Evolutionary conservation across 306 rosid genomes (phyloP), one percentile per base, ranked within the genome.

Genomic region (Arachis hypogaea): DNA sequence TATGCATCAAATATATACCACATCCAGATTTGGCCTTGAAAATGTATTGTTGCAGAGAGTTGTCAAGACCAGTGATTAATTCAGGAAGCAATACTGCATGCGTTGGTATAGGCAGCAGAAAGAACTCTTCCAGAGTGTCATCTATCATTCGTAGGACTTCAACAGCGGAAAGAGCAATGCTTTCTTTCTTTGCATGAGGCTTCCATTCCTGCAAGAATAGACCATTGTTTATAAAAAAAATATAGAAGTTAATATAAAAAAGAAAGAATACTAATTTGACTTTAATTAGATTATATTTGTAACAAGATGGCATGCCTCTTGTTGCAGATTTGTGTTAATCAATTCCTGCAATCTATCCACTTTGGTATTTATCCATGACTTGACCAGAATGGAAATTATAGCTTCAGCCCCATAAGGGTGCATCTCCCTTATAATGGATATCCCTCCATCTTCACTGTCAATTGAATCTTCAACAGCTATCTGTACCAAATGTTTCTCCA

Each of bases 381-480:
- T 88, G 33, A 80, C 92, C 65, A 92, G 81, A 54, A 74, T 71
- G 45, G 82, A 72, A 68, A 88, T 83, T 38, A 86, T 81, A 56
- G 86, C 81, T 80, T 92, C 97, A 72, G 96, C 88, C 82, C 89
- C 97, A 2, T 83, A 92, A 66, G 97, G 97, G 74, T 86, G 91
- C 92, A 92, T 92, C 89, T 89, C 93, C 78, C 82, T 81, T 71
- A 92, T 88, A 58, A 92, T 71, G 41, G 96, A 89, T 80, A 85
- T 92, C 43, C 97, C 97, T 14, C 97, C 97, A 80, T 92, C 96
- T 67, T 92, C 96, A 69, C 97, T 89, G 59, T 92, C 93, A 33
- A 80, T 90, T 3, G 90, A 84, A 85, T 92, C 96, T 78, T 81
- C 89, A 1, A 88, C 97, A 22, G 97, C 93, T 76, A 92, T 92